A percentile compares a stretch with the other conserved stretches of the same genome.
Evolutionary conservation across 768 basidiomycete species (phyloP).

Genomic region (Pisolithus marmoratus): DNA sequence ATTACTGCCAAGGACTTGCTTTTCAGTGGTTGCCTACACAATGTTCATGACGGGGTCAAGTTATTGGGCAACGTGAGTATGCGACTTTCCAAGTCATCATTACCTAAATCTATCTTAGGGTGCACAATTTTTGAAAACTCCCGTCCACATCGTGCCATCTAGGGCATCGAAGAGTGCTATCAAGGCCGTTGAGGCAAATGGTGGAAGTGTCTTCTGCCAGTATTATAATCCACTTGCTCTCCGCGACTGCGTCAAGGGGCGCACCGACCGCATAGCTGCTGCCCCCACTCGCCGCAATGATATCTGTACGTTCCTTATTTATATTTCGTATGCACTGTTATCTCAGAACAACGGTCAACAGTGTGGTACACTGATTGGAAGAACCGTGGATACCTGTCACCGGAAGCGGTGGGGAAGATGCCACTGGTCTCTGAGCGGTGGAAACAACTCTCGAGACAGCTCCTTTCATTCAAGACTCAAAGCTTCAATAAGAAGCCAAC

Average conservation of each 20-base stretch:
- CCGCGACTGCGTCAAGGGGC: constrained; percentile 68
- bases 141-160: constrained; percentile 78
- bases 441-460: constrained; percentile 56
- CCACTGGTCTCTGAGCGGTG: constrained; percentile 69
- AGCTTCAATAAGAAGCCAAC: constrained; percentile 25
- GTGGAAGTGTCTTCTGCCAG: constrained; percentile 83
- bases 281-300: constrained; percentile 83
- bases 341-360: constrained; percentile 21
- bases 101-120: constrained; percentile 42
- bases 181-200: constrained; percentile 69
- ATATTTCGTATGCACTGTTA: neutral
- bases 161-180: constrained; percentile 87
- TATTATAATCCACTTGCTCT: constrained; percentile 88
- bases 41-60: constrained; percentile 88
- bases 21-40: constrained; percentile 83
- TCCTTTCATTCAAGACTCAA: constrained; percentile 45
- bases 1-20: constrained; percentile 86
- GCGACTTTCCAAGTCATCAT: neutral
- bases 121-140: constrained; percentile 53
- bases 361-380: constrained; percentile 74
- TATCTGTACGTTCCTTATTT: constrained; percentile 52
- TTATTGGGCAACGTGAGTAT: constrained; percentile 72
- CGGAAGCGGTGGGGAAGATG: constrained; percentile 48
- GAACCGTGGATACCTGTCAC: constrained; percentile 74
- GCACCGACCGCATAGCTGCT: constrained; percentile 64